Evolutionary conservation across 495 filamentous ascomycete genomes (phyloP), one percentile per base, ranked within the genome.

Genomic region (Cercophora samala): DNA sequence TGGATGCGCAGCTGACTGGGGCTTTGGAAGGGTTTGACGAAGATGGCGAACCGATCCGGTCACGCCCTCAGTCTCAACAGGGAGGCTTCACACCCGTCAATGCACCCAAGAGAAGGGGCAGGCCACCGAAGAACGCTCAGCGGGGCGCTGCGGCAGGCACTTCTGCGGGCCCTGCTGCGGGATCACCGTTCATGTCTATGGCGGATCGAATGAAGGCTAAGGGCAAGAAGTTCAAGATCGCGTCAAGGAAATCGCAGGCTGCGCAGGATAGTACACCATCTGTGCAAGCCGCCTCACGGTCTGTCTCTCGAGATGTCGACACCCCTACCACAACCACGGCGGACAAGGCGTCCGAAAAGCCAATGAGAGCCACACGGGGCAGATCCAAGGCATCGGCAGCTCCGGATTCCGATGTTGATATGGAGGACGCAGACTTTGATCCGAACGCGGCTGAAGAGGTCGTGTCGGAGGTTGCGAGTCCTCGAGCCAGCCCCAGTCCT

Each of bases 191-290:
- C 26, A 72, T 83, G 72, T 82, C 82, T 8, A 77, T 84, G 77
- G 75, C 75, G 42, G 81, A 83, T 26, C 72, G 79, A n/a, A 79
- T 81, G 74, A 77, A 73, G 55, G 67, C 80, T 15, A 76, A 73
- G 56, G 81, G 81, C 54, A 82, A 76, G 67, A 82, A 78, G 56
- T 71, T 81, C 64, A 81, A 77, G 72, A 82, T 82, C 32, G 68
- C 71, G 17, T 65, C 69, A 26, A 69, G 74, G 5, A 77, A 69
- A 60, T 70, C 70, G 18, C 54, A 61, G 17, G 55, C 54, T 46
- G 23, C 54, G 17, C 63, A 54, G 55, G 24, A 29, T 23, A 13
- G 61, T 5, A 51, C 76, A 3, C 66, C 68, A 11, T 68, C 70
- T 22, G n/a, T 23, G 51, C 68, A 73, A 18, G 24, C 64, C 24